Conservation (phyloP, 2,329 filamentous ascomycete species). For the Trichoderma semiorbis region DNA sequence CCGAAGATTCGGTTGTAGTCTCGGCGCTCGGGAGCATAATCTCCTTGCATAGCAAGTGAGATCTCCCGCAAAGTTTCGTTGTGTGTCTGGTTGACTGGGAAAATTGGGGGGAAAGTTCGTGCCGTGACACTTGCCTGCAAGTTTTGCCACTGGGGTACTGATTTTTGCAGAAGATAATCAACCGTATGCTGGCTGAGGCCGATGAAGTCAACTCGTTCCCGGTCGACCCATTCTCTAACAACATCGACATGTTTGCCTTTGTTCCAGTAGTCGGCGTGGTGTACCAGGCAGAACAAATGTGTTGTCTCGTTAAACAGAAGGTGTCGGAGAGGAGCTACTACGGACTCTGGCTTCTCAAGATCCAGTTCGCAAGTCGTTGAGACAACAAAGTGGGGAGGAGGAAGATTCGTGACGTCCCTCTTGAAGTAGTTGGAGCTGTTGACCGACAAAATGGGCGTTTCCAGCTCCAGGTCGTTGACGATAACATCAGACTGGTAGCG, state of each 20-base stretch:
- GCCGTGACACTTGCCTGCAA: slow-evolving; percentile 11
- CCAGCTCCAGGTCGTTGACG: background rate
- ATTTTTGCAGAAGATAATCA: slow-evolving; percentile 11
- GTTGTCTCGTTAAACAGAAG: slow-evolving; percentile 8
- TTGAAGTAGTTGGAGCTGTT: slow-evolving; percentile 8
- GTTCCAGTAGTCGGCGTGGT: slow-evolving; percentile 10
- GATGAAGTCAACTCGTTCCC: slow-evolving; percentile 4
- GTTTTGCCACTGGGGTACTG: slow-evolving; percentile 6
- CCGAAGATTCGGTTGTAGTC: slow-evolving; percentile 13
- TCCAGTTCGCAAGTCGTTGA: slow-evolving; percentile 14
- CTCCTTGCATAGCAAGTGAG: slow-evolving; percentile 9
- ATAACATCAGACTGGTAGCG: slow-evolving; percentile 14
- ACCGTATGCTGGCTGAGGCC: slow-evolving; percentile 13
- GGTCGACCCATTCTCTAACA: slow-evolving; percentile 11
- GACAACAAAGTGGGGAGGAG: slow-evolving; percentile 6
- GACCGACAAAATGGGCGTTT: slow-evolving; percentile 7
- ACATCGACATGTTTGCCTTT: slow-evolving; percentile 5
- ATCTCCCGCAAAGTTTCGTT: background rate
- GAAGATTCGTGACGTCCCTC: background rate
- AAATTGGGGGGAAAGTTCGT: slow-evolving; percentile 10
- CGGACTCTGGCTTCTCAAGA: slow-evolving; percentile 6
- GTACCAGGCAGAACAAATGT: slow-evolving; percentile 6
- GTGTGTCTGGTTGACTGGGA: slow-evolving; percentile 7
- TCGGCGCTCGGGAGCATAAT: slow-evolving; percentile 13
- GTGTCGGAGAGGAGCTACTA: slow-evolving; percentile 5